These are phyloP conservation scores for Chionographis japonica DNA, from an alignment of 106 monocot species.

Conservation along the genomic window DNA sequence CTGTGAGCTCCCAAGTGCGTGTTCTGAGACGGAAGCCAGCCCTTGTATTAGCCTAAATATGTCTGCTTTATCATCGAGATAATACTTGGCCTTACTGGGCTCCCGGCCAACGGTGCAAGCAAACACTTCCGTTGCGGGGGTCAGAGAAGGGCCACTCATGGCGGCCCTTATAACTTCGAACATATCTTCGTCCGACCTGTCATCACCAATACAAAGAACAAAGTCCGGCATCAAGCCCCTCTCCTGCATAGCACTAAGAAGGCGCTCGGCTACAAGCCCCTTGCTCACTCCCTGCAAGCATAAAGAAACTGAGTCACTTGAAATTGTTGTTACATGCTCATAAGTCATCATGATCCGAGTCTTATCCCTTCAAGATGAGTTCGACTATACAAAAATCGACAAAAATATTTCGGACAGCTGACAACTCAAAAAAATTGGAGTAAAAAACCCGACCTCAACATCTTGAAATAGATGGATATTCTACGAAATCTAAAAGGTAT, in stretches of 20 bases:
- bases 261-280: constrained; percentile 44
- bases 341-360: too few species aligned
- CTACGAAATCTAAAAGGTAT: too few species aligned
- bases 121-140: constrained; percentile 43
- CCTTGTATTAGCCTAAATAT: constrained; percentile 61
- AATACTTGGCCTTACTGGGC: constrained; percentile 73
- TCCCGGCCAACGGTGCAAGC: constrained; percentile 67
- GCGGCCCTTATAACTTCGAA: constrained; percentile 50
- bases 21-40: constrained; percentile 42
- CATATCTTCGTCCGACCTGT: constrained; percentile 76
- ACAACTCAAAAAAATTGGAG: too few species aligned
- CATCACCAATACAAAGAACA: constrained; percentile 67
- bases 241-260: constrained; percentile 37
- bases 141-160: constrained; percentile 16
- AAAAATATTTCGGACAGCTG: too few species aligned
- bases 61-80: constrained; percentile 57
- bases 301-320: neutral
- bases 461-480: too few species aligned
- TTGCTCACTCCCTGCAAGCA: constrained; percentile 60
- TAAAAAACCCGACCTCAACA: too few species aligned
- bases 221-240: constrained; percentile 45
- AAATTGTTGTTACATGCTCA: too few species aligned
- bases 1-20: neutral
- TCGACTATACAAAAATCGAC: too few species aligned
- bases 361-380: too few species aligned